These are phyloP conservation scores for Xanthoconium stramineum DNA, from an alignment of 768 basidiomycete species.

Conservation along the genomic window DNA sequence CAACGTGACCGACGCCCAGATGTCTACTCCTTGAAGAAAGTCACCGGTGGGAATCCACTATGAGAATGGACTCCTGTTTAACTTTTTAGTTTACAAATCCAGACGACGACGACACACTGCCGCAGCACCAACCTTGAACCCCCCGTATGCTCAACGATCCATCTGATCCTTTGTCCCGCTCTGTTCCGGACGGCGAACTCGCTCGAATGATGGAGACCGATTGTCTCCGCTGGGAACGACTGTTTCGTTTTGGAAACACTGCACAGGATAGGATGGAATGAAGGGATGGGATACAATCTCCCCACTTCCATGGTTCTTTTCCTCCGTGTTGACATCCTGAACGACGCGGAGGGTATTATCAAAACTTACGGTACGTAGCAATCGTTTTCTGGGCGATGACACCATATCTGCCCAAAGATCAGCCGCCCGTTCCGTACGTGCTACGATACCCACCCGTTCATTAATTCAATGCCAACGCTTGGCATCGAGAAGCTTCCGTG, in stretches of 20 bases:
- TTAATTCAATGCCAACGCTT: constrained; percentile 1
- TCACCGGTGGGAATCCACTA: no score
- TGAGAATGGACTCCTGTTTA: no score
- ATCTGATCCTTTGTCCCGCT: constrained; percentile 1
- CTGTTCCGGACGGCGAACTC: constrained; percentile 10
- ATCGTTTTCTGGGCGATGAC: not conserved
- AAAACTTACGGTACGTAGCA: not conserved
- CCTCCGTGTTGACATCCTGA: not conserved
- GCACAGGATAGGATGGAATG: constrained; percentile 8
- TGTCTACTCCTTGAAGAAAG: no score
- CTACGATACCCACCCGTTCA: not conserved
- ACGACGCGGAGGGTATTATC: not conserved
- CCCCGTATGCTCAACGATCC: not conserved
- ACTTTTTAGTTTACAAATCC: not conserved
- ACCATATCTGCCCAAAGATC: not conserved
- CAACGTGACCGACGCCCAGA: no score
- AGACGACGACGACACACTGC: no score
- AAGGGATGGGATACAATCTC: not conserved
- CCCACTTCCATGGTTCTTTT: not conserved
- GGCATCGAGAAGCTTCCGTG: constrained; percentile 13
- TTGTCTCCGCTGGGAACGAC: constrained; percentile 15
- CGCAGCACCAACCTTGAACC: not conserved
- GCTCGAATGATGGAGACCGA: not conserved
- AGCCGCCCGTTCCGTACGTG: not conserved
- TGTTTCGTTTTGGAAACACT: constrained; percentile 7